A percentile compares a stretch with the other conserved stretches of the same genome.
phyloP scores from a whole-genome alignment of 2,329 filamentous ascomycete species.

The Aspergillus caelatus region DNA sequence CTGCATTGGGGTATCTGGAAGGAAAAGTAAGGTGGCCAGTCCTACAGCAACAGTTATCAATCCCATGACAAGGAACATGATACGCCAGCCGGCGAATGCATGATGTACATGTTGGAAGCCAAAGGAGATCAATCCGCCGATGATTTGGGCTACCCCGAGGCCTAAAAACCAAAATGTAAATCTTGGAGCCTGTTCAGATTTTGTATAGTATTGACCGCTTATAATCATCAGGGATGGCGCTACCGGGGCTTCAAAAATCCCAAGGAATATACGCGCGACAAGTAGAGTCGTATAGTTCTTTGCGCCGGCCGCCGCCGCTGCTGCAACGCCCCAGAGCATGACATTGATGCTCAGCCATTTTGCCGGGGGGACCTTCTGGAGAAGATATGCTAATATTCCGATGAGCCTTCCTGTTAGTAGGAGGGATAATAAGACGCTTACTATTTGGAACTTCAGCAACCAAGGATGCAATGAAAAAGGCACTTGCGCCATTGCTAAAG shows the following conservation, averaged over 20 bases:
- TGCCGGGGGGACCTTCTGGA: conserved; percentile 26
- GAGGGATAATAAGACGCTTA: conserved; percentile 25
- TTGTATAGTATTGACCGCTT: conserved; percentile 62
- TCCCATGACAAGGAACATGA: conserved; percentile 53
- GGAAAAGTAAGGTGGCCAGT: conserved; percentile 39
- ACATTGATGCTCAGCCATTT: conserved; percentile 62
- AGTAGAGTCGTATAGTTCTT: conserved; percentile 58
- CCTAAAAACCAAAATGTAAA: conserved; percentile 66
- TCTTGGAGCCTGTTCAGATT: conserved; percentile 60
- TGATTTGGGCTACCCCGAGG: conserved; percentile 59
- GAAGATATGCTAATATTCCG: conserved; percentile 30
- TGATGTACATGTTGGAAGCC: conserved; percentile 54
- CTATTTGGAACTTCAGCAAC: conserved; percentile 63
- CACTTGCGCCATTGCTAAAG: conserved; percentile 62
- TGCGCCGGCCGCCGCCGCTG: conserved; percentile 52
- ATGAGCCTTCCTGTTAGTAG: not conserved
- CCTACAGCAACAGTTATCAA: conserved; percentile 47
- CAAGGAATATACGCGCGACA: conserved; percentile 60
- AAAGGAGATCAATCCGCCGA: conserved; percentile 42
- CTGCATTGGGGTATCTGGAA: conserved; percentile 30
- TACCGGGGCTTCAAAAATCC: conserved; percentile 63
- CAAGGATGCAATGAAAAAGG: conserved; percentile 62
- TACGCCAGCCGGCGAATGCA: conserved; percentile 43
- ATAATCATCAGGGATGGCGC: conserved; percentile 64
- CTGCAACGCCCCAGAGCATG: conserved; percentile 52